Conservation (phyloP, 805 yeast species). For the Kuraishia capsulata region DNA sequence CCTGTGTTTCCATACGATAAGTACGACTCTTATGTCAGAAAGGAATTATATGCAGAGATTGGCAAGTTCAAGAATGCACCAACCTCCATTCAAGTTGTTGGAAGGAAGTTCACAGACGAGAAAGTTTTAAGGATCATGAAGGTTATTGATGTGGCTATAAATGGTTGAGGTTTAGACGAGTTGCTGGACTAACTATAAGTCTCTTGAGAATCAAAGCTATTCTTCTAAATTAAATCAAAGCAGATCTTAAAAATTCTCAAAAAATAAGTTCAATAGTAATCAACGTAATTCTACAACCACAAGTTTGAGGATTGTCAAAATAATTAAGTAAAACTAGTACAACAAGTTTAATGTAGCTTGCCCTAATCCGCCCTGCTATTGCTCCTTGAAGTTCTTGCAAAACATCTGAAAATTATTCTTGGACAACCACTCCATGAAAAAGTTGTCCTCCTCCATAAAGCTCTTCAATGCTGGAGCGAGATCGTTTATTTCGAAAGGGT, state of each 20-base stretch:
- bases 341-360: no score
- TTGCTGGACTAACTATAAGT: no score
- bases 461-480: neutral
- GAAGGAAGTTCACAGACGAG: constrained; percentile 1
- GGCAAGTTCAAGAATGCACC: constrained; percentile 3
- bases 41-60: neutral
- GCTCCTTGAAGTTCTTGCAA: neutral
- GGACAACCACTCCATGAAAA: constrained; percentile 5
- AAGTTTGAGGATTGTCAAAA: no score
- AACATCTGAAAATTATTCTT: constrained; percentile 4
- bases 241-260: no score
- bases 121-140: neutral
- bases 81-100: neutral
- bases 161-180: no score
- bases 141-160: no score
- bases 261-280: no score
- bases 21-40: neutral
- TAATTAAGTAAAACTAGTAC: no score
- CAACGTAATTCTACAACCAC: neutral
- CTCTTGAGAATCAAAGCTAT: no score
- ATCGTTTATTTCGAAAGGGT: no score
- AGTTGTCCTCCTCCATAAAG: constrained; percentile 4
- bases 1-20: neutral
- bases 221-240: no score
- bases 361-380: no score